Conservation (phyloP, 768 basidiomycete genomes). For the Cyathus striatus region DNA sequence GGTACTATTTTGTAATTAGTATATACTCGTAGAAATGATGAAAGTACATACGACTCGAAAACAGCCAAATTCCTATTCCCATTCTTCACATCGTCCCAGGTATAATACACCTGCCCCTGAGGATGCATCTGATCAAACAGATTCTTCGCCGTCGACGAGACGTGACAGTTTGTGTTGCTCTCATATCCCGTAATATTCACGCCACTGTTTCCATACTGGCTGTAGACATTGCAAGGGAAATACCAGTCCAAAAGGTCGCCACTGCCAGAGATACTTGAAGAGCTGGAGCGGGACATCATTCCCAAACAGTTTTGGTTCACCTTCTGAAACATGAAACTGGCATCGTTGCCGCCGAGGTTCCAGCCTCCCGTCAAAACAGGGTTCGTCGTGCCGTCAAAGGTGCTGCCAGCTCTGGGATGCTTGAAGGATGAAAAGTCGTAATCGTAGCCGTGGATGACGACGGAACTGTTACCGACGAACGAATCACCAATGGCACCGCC, state of each 20-base stretch:
- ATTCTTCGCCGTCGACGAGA: conserved; percentile 43
- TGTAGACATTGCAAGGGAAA: conserved; percentile 92
- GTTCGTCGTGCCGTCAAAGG: conserved; percentile 78
- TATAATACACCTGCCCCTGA: conserved; percentile 88
- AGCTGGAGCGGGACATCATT: conserved; percentile 66
- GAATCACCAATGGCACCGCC: conserved; percentile 70
- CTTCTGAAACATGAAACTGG: conserved; percentile 92
- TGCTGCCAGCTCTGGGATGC: conserved; percentile 65
- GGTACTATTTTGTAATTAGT: conserved; percentile 35
- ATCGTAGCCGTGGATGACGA: conserved; percentile 91
- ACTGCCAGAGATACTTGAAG: conserved; percentile 64
- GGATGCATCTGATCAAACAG: conserved; percentile 44
- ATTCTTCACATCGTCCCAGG: conserved; percentile 81
- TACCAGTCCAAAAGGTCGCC: conserved; percentile 81
- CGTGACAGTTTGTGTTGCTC: conserved; percentile 67
- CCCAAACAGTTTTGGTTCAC: conserved; percentile 79
- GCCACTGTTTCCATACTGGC: conserved; percentile 58
- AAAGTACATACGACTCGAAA: conserved; percentile 74
- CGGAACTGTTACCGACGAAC: conserved; percentile 68
- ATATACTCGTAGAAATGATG: not conserved
- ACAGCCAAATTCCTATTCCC: conserved; percentile 81
- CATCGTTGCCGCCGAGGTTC: conserved; percentile 82
- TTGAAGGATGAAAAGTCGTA: conserved; percentile 88
- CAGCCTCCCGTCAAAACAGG: conserved; percentile 77
- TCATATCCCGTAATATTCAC: conserved; percentile 72